phyloP scores from a whole-genome alignment of 257 asterid species.

The Lycium ferocissimum region DNA sequence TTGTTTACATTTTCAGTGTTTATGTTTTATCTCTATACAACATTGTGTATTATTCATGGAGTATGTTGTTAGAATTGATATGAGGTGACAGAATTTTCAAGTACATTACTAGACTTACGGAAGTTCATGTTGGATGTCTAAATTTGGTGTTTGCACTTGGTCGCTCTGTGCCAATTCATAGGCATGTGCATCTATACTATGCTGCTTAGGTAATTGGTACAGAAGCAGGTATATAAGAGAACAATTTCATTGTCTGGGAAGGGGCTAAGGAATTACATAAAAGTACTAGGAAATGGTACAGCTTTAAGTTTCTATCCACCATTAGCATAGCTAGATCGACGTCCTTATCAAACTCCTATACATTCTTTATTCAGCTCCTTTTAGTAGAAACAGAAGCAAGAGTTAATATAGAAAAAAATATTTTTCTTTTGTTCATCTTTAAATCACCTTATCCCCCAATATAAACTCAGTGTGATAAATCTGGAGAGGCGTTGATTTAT shows the following conservation, averaged over 20 bases:
- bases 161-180: not conserved
- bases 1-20: slow-evolving; percentile 9
- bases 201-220: not conserved
- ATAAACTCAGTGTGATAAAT: not conserved
- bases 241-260: not conserved
- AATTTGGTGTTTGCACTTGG: not conserved
- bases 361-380: not conserved
- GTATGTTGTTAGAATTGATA: not conserved
- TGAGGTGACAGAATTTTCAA: not conserved
- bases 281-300: not conserved
- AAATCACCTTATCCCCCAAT: not conserved
- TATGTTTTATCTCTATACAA: not conserved
- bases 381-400: not conserved
- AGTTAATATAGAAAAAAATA: not conserved
- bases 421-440: not conserved
- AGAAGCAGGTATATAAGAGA: not conserved
- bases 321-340: not conserved
- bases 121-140: not conserved
- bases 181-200: not conserved
- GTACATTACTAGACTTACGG: slow-evolving; percentile 5
- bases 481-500: not conserved
- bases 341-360: not conserved
- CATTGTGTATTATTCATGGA: not conserved
- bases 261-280: not conserved
- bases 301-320: not conserved